Conservation (phyloP, 495 filamentous ascomycete genomes). For the Penicillium daleae region DNA sequence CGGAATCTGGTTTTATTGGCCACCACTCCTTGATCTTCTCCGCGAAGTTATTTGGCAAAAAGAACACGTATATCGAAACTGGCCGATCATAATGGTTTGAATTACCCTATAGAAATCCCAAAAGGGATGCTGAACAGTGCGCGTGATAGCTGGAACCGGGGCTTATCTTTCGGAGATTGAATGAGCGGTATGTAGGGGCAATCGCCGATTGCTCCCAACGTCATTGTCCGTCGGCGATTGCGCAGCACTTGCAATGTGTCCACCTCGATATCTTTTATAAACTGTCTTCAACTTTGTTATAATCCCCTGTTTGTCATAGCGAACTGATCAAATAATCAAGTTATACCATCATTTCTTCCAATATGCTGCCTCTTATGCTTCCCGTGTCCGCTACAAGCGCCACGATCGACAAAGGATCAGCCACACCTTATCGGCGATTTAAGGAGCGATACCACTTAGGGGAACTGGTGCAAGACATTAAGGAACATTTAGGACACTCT, state of each 20-base stretch:
- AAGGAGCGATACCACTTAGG: slow-evolving; percentile 32
- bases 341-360: slow-evolving; percentile 5
- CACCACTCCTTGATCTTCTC: not conserved
- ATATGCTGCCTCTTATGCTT: slow-evolving; percentile 20
- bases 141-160: not conserved
- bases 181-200: slow-evolving; percentile 5
- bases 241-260: slow-evolving; percentile 1
- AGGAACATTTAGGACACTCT: slow-evolving; percentile 32
- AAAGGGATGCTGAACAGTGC: not conserved
- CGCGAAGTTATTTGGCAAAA: not conserved
- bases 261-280: slow-evolving; percentile 12
- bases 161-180: slow-evolving; percentile 13
- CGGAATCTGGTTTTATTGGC: not conserved
- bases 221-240: slow-evolving; percentile 22
- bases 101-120: slow-evolving; percentile 3
- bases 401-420: slow-evolving; percentile 20
- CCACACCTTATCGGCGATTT: slow-evolving; percentile 26
- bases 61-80: not conserved
- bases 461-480: slow-evolving; percentile 36
- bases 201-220: slow-evolving; percentile 24
- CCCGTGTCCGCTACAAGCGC: slow-evolving; percentile 16
- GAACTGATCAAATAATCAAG: not conserved
- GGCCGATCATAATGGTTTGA: not conserved
- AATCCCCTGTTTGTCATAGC: not conserved
- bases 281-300: not conserved